Conservation (phyloP, 495 filamentous ascomycete species). For the Evernia prunastri region DNA sequence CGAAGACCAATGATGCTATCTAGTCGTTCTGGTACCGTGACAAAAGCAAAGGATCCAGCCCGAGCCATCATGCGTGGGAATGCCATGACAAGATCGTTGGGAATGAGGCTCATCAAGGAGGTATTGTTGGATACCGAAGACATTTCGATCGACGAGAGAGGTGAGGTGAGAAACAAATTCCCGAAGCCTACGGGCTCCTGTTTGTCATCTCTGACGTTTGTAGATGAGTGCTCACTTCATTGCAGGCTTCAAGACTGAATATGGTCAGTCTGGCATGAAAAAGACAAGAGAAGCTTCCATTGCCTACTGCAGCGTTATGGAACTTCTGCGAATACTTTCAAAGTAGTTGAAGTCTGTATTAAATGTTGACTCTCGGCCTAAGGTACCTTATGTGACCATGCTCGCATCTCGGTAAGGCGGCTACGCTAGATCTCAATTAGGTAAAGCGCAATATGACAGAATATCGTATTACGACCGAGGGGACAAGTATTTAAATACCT, state of each 20-base stretch:
- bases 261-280: neutral
- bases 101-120: slow-evolving; percentile 27
- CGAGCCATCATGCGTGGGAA: slow-evolving; percentile 59
- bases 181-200: neutral
- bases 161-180: neutral
- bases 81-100: slow-evolving; percentile 49
- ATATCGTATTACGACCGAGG: no score
- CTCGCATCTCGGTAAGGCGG: no score
- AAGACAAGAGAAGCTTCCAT: neutral
- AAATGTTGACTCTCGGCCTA: neutral
- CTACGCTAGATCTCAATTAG: no score
- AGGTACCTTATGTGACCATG: no score
- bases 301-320: neutral
- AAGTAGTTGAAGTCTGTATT: neutral
- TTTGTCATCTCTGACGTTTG: neutral
- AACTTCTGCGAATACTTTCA: neutral
- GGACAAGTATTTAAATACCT: no score
- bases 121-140: slow-evolving; percentile 22
- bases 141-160: neutral
- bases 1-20: slow-evolving; percentile 48
- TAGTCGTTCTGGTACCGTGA: slow-evolving; percentile 54
- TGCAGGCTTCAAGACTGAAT: neutral
- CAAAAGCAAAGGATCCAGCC: slow-evolving; percentile 50
- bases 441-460: neutral
- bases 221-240: neutral